phyloP scores from a whole-genome alignment of 208 protist species.

The Histomonas meleagridis region DNA sequence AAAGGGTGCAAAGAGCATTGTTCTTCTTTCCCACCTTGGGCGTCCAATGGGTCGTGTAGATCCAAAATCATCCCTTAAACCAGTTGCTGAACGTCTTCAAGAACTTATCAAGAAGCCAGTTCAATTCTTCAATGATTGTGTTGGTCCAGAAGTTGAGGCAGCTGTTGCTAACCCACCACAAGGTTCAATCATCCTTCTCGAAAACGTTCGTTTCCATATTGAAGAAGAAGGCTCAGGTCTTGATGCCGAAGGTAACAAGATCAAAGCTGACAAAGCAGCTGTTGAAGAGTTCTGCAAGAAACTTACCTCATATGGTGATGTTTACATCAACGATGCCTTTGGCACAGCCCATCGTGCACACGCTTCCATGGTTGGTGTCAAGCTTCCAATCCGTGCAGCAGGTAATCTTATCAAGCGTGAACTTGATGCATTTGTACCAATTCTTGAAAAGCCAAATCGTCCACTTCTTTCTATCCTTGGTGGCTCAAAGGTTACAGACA shows the following conservation, averaged over 20 bases:
- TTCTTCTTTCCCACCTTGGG: conserved; percentile 38
- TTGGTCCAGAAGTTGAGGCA: conserved; percentile 56
- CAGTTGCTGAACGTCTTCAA: conserved; percentile 24
- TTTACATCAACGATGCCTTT: conserved; percentile 93
- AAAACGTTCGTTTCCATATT: conserved; percentile 95
- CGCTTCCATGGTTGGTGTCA: conserved; percentile 65
- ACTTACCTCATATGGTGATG: conserved; percentile 76
- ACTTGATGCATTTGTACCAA: conserved; percentile 85
- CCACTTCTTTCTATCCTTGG: conserved; percentile 89
- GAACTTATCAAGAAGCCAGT: background rate
- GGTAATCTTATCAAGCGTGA: conserved; percentile 96
- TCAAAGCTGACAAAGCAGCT: conserved; percentile 43
- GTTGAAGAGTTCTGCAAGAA: conserved; percentile 62
- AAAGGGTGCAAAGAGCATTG: background rate
- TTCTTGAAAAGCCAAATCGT: conserved; percentile 57
- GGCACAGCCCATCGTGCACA: conserved; percentile 93
- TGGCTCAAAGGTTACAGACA: conserved; percentile 88
- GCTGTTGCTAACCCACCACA: conserved; percentile 50
- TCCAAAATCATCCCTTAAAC: background rate
- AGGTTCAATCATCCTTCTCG: conserved; percentile 83
- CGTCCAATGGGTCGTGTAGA: conserved; percentile 19
- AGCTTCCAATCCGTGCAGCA: conserved; percentile 65
- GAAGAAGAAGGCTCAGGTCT: conserved; percentile 65
- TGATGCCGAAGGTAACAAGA: conserved; percentile 55
- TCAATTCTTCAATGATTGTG: conserved; percentile 17